Evolutionary conservation across 1,284 basidiomycete species (phyloP).

Genomic region (Fomes fomentarius): DNA sequence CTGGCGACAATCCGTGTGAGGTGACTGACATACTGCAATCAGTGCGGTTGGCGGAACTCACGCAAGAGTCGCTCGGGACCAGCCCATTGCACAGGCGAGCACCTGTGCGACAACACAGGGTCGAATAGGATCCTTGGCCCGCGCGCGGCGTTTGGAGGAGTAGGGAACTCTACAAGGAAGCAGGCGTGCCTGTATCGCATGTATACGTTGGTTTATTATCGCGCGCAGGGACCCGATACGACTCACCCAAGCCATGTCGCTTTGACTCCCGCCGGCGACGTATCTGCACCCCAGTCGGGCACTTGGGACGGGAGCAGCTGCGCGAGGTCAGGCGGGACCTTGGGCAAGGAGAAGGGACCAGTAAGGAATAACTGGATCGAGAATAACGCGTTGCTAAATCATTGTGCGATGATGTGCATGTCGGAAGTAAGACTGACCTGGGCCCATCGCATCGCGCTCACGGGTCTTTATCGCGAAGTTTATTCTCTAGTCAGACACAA

Average conservation of each 20-base stretch:
- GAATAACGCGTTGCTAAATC: background rate
- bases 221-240: background rate
- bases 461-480: background rate
- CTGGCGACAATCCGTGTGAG: conserved; percentile 32
- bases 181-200: conserved; percentile 55
- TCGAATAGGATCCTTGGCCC: conserved; percentile 74
- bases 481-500: too few relatives aligned
- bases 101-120: conserved; percentile 69
- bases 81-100: conserved; percentile 55
- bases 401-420: background rate
- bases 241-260: conserved; percentile 66
- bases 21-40: conserved; percentile 9
- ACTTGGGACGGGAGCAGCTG: conserved; percentile 26
- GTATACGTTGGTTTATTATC: background rate
- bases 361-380: background rate
- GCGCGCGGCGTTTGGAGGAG: conserved; percentile 39
- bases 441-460: conserved; percentile 3
- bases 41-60: conserved; percentile 53
- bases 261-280: conserved; percentile 43
- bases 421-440: conserved; percentile 1
- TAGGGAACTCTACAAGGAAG: conserved; percentile 70
- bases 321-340: conserved; percentile 26
- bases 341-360: conserved; percentile 1
- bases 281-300: conserved; percentile 31
- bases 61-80: conserved; percentile 46